Percentiles rank a stretch among this genome's conserved stretches.
Conservation (phyloP, 169 alveolate genomes). For the Eimeria tenella region DNA sequence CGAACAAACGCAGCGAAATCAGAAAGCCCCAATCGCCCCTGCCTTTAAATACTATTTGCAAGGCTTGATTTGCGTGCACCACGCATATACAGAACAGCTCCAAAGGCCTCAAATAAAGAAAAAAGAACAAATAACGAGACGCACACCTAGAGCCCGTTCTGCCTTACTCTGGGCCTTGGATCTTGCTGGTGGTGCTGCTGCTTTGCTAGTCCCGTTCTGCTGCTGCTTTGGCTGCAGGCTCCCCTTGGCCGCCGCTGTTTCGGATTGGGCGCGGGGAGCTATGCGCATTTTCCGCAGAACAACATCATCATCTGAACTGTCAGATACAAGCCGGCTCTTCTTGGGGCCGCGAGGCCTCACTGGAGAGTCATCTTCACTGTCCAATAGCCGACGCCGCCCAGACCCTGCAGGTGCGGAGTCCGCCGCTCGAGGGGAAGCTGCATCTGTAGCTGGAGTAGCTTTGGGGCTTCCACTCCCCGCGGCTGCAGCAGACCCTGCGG, state of each 20-base stretch:
- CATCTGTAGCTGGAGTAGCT: not conserved
- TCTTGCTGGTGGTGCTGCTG: constrained; percentile 36
- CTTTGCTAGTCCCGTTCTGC: constrained; percentile 44
- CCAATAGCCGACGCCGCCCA: constrained; percentile 50
- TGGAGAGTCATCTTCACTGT: constrained; percentile 78
- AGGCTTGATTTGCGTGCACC: no score
- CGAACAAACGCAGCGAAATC: not conserved
- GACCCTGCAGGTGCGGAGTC: constrained; percentile 40
- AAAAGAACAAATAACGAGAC: no score
- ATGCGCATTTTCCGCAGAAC: constrained; percentile 29
- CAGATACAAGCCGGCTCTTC: constrained; percentile 62
- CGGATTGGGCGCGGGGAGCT: constrained; percentile 43
- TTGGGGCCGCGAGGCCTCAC: constrained; percentile 49
- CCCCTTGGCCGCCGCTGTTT: constrained; percentile 14
- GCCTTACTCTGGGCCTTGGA: constrained; percentile 16
- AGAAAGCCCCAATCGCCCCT: not conserved
- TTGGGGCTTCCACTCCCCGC: not conserved
- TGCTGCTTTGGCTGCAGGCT: constrained; percentile 5
- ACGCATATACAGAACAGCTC: not conserved
- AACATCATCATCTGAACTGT: constrained; percentile 70
- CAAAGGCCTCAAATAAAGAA: not conserved
- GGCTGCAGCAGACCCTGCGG: not conserved
- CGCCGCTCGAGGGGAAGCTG: not conserved
- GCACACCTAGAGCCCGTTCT: no score
- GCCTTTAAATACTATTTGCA: no score